Percentiles rank a stretch among this genome's conserved stretches.
Evolutionary conservation across 2,329 filamentous ascomycete species (phyloP).

Genomic region (Septoria petroselini): DNA sequence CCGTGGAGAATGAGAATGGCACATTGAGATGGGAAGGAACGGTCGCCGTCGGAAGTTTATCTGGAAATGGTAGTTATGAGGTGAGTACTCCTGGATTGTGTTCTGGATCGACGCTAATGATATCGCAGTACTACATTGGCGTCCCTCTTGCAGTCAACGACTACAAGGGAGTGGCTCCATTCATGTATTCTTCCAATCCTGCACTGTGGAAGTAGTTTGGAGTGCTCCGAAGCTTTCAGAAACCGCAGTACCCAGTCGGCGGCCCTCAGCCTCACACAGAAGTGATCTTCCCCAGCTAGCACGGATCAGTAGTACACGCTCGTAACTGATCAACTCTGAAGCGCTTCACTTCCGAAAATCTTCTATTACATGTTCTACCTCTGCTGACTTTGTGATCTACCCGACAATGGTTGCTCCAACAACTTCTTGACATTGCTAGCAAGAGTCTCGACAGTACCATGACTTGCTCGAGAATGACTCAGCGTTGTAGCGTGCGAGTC

Average conservation of each 20-base stretch:
- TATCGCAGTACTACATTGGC: slow-evolving; percentile 40
- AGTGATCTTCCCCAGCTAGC: no score
- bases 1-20: slow-evolving; percentile 48
- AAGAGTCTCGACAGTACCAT: no score
- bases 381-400: no score
- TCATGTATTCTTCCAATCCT: slow-evolving; percentile 39
- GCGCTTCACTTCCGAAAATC: no score
- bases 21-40: slow-evolving; percentile 54
- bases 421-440: no score
- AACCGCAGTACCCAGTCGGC: no score
- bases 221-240: no score
- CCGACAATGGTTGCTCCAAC: no score
- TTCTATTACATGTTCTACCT: no score
- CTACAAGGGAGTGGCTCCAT: slow-evolving; percentile 43
- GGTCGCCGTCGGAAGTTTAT: slow-evolving; percentile 52
- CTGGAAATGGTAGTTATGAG: slow-evolving; percentile 50
- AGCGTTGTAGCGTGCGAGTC: neutral
- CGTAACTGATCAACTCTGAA: no score
- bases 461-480: neutral
- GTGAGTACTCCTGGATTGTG: slow-evolving; percentile 35
- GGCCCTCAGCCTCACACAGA: no score
- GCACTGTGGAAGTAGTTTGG: slow-evolving; percentile 3
- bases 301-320: no score
- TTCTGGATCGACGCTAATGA: neutral
- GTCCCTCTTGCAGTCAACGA: slow-evolving; percentile 39